A percentile compares a stretch with the other conserved stretches of the same genome.
phyloP scores from a whole-genome alignment of 2,329 filamentous ascomycete species.

The Tolypocladium inflatum region DNA sequence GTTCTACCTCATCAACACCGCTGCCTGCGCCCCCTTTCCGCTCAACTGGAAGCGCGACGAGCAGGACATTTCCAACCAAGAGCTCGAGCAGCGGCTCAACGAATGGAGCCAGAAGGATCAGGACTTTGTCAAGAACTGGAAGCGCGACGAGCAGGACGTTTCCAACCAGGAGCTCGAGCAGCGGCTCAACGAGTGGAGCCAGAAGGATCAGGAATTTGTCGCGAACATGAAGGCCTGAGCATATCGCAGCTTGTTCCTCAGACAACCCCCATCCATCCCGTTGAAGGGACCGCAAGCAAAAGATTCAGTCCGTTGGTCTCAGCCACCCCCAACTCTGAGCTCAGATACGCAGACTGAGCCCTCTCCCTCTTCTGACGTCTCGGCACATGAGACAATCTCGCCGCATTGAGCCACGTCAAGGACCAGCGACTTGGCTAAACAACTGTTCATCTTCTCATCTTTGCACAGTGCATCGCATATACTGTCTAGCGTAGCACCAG shows the following conservation, averaged over 20 bases:
- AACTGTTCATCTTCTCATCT: neutral
- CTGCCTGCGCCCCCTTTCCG: constrained; percentile 24
- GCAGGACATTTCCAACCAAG: constrained; percentile 19
- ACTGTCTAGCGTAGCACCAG: neutral
- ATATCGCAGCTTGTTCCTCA: neutral
- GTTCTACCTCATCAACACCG: constrained; percentile 37
- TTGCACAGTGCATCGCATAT: neutral
- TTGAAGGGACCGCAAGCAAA: no score
- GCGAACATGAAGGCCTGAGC: constrained; percentile 3
- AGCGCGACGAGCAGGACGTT: constrained; percentile 10
- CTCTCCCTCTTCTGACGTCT: neutral
- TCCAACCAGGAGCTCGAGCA: constrained; percentile 28
- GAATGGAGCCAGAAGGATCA: constrained; percentile 24
- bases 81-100: constrained; percentile 28
- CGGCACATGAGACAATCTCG: neutral
- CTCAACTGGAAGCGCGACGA: constrained; percentile 15
- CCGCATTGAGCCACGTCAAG: neutral
- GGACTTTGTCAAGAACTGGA: constrained; percentile 17
- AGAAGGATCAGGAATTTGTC: constrained; percentile 23
- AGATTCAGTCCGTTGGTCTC: no score
- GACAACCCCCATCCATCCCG: neutral
- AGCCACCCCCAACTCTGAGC: no score
- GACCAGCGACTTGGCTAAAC: neutral
- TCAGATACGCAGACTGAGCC: neutral
- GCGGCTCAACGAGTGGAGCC: constrained; percentile 23